A percentile compares a stretch with the other conserved stretches of the same genome.
Conservation (phyloP, 352 stramenopile species). For the Blastocystis sp. region DNA sequence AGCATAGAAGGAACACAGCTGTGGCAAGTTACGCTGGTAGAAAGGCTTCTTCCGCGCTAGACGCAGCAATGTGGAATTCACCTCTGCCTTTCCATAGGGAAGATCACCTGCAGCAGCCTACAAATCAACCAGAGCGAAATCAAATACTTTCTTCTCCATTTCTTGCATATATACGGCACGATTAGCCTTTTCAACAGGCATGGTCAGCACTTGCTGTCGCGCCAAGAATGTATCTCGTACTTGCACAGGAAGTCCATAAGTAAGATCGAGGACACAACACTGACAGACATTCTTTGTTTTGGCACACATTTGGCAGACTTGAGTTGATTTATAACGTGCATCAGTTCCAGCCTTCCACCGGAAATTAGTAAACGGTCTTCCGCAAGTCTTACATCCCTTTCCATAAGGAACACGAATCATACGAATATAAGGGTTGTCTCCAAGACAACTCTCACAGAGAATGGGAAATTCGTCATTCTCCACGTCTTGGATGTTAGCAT, state of each 20-base stretch:
- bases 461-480: constrained; percentile 91
- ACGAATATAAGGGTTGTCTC: constrained; percentile 95
- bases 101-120: constrained; percentile 57
- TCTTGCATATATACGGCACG: constrained; percentile 80
- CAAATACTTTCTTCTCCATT: constrained; percentile 78
- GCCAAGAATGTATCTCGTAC: constrained; percentile 63
- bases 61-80: constrained; percentile 72
- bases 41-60: constrained; percentile 76
- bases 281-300: constrained; percentile 98
- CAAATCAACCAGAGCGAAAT: constrained; percentile 73
- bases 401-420: constrained; percentile 94
- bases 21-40: constrained; percentile 79
- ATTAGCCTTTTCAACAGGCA: constrained; percentile 78
- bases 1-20: constrained; percentile 80
- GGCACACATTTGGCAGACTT: constrained; percentile 92
- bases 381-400: constrained; percentile 95
- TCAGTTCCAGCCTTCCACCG: constrained; percentile 92
- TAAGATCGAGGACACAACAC: constrained; percentile 93
- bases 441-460: constrained; percentile 93
- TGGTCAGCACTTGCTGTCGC: constrained; percentile 68
- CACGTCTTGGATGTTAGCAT: constrained; percentile 52
- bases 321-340: constrained; percentile 92
- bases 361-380: constrained; percentile 92
- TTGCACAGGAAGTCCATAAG: constrained; percentile 78
- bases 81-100: constrained; percentile 64